These are phyloP conservation scores for Agaricales sp. DNA, from an alignment of 1,284 basidiomycete species.

Conservation along the genomic window DNA sequence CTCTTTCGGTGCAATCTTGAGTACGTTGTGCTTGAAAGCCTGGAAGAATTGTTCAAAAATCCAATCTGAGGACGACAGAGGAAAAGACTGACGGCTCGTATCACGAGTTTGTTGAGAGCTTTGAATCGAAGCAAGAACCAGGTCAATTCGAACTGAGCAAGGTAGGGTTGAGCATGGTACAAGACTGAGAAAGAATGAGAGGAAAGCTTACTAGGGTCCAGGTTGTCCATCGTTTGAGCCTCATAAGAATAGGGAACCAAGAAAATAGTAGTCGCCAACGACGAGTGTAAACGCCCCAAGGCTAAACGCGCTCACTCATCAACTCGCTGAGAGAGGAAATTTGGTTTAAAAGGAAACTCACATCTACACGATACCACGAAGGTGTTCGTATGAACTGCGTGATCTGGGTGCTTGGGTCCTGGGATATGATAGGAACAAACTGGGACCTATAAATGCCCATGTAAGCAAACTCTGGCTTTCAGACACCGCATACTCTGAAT, in stretches of 20 bases:
- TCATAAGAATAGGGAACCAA: conserved; percentile 28
- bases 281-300: conserved; percentile 20
- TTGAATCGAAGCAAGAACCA: not conserved
- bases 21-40: conserved; percentile 33
- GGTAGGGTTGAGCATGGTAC: not conserved
- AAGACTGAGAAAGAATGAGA: not conserved
- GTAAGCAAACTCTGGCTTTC: conserved; percentile 9
- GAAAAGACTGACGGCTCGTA: not conserved
- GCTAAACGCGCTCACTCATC: conserved; percentile 15
- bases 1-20: conserved; percentile 23
- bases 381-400: conserved; percentile 36
- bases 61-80: conserved; percentile 1
- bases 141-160: not conserved
- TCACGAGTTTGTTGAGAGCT: not conserved
- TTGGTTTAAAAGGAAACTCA: conserved; percentile 11
- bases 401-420: conserved; percentile 27
- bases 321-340: not conserved
- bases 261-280: conserved; percentile 24
- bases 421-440: conserved; percentile 30
- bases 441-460: conserved; percentile 24
- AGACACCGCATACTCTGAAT: conserved; percentile 28
- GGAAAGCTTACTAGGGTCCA: conserved; percentile 19
- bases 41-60: conserved; percentile 13
- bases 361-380: conserved; percentile 31
- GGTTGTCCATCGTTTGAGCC: conserved; percentile 21